These are phyloP conservation scores for Aspergillus bombycis DNA, from an alignment of 2,329 filamentous ascomycete genomes.

Conservation along the genomic window DNA sequence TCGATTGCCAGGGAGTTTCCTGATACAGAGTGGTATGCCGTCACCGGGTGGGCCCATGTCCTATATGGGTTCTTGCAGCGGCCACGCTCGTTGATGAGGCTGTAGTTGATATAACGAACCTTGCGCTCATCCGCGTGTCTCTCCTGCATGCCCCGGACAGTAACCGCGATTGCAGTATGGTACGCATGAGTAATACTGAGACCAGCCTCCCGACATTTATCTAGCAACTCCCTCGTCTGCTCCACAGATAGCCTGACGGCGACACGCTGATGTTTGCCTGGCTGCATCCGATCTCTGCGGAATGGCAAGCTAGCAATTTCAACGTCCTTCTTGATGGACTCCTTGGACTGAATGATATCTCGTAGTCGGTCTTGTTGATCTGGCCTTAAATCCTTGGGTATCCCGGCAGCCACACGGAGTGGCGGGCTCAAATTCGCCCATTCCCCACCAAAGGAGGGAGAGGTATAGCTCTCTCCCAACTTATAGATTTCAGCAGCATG, in stretches of 20 bases:
- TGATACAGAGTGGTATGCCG: conserved; percentile 30
- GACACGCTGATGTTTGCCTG: conserved; percentile 27
- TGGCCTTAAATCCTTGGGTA: conserved; percentile 14
- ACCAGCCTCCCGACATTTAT: conserved; percentile 15
- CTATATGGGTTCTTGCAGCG: conserved; percentile 25
- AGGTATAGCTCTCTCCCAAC: background rate
- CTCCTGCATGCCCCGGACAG: conserved; percentile 23
- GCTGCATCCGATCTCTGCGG: conserved; percentile 7
- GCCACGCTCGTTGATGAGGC: conserved; percentile 27
- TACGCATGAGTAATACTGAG: conserved; percentile 29
- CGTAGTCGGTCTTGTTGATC: conserved; percentile 16
- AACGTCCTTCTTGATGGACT: conserved; percentile 14
- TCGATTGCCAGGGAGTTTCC: conserved; percentile 25
- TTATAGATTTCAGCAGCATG: conserved; percentile 19
- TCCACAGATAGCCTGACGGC: conserved; percentile 18
- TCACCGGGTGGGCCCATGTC: conserved; percentile 19
- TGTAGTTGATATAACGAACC: conserved; percentile 30
- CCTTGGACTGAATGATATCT: conserved; percentile 17
- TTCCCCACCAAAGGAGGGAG: conserved; percentile 23
- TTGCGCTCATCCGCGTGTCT: conserved; percentile 8
- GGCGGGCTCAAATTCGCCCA: conserved; percentile 27
- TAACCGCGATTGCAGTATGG: conserved; percentile 26
- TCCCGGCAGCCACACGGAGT: conserved; percentile 23
- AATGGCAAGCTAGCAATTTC: conserved; percentile 26
- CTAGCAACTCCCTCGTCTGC: conserved; percentile 18